These are phyloP conservation scores for Styphnolobium japonicum DNA, from an alignment of 306 rosid species.

Conservation along the genomic window DNA sequence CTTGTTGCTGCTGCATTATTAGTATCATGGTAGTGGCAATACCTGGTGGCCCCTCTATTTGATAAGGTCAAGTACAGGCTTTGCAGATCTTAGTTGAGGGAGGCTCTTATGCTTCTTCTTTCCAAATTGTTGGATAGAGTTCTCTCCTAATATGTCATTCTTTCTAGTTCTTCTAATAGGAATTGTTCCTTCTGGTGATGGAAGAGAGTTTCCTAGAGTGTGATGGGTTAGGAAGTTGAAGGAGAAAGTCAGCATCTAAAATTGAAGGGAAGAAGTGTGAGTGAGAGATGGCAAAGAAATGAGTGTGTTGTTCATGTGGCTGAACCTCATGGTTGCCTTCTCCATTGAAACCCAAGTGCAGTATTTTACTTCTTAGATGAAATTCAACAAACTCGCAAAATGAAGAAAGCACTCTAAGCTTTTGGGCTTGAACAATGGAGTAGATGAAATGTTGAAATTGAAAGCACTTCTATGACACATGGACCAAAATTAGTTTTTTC, in stretches of 20 bases:
- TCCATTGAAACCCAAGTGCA: no score
- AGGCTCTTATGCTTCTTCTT: conserved; percentile 40
- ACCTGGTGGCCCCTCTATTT: conserved; percentile 59
- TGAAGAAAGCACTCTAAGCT: no score
- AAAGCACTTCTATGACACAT: no score
- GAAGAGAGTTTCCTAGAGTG: background rate
- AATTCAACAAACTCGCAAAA: no score
- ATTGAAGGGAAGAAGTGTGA: background rate
- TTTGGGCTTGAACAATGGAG: no score
- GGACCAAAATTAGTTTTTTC: no score
- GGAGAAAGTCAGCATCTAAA: background rate
- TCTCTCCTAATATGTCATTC: conserved; percentile 48
- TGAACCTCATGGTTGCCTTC: background rate
- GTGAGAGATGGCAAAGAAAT: background rate
- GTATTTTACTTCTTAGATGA: no score
- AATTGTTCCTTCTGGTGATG: conserved; percentile 50
- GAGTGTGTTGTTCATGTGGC: background rate
- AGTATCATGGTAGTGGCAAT: conserved; percentile 19
- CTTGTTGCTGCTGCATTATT: background rate
- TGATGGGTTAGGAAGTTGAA: background rate
- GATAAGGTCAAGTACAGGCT: conserved; percentile 46
- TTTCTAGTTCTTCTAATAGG: conserved; percentile 52
- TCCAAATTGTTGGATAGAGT: conserved; percentile 47
- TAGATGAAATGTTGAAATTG: no score
- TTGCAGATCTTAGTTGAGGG: conserved; percentile 46